Conservation (phyloP, 2,329 filamentous ascomycete species). For the Hypomyces rosellus region DNA sequence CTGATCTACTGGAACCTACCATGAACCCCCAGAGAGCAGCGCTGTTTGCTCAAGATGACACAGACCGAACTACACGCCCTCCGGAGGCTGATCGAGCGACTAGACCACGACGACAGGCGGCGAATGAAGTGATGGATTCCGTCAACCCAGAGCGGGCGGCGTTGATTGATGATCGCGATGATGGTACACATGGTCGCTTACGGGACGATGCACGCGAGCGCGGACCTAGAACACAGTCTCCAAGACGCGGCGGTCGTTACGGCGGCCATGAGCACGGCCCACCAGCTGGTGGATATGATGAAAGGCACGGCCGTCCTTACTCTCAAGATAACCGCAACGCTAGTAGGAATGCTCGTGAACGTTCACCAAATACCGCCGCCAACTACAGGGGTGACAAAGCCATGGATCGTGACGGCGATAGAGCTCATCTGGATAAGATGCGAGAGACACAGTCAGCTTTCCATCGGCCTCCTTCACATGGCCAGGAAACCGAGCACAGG, state of each 20-base stretch:
- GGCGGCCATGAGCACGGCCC: slow-evolving; percentile 24
- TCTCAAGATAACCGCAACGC: slow-evolving; percentile 26
- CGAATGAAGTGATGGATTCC: slow-evolving; percentile 27
- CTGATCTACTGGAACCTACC: slow-evolving; percentile 35
- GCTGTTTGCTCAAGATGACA: slow-evolving; percentile 35
- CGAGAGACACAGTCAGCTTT: slow-evolving; percentile 33
- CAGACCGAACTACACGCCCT: slow-evolving; percentile 20
- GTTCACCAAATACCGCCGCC: slow-evolving; percentile 23
- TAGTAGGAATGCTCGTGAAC: slow-evolving; percentile 27
- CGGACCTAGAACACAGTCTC: slow-evolving; percentile 39
- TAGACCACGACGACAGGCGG: slow-evolving; percentile 22
- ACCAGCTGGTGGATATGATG: slow-evolving; percentile 37
- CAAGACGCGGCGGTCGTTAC: slow-evolving; percentile 34
- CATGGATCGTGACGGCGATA: slow-evolving; percentile 34
- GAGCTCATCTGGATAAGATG: slow-evolving; percentile 29
- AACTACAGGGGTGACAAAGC: slow-evolving; percentile 28
- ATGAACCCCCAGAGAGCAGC: slow-evolving; percentile 53
- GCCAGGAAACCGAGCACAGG: slow-evolving; percentile 44
- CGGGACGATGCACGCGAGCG: slow-evolving; percentile 43
- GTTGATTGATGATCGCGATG: slow-evolving; percentile 35
- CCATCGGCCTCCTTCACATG: slow-evolving; percentile 29
- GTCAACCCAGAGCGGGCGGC: slow-evolving; percentile 45
- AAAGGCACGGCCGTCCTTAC: slow-evolving; percentile 39
- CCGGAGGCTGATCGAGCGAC: slow-evolving; percentile 24
- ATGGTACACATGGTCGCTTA: slow-evolving; percentile 28